Evolutionary conservation across 1,139 yeast species (phyloP), one percentile per base, ranked within the genome.

Genomic region (Blastobotrys ciferrii): DNA sequence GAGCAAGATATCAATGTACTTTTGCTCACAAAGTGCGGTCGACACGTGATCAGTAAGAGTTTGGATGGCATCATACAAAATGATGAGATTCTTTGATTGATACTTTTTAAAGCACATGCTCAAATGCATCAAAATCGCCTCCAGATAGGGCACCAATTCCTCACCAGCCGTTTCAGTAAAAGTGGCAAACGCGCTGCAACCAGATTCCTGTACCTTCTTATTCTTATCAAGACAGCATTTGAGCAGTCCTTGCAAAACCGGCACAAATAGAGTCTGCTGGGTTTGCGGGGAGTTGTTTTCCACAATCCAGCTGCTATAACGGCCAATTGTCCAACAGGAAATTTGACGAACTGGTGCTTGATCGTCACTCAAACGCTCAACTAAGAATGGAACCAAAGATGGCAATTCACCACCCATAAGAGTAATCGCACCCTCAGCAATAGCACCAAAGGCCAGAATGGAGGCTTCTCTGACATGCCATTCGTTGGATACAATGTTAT

Each of bases 381-480:
- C 91, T 54, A 92, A 74, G 62, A 84, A 91, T 36, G 96, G 96
- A 31, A 92, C 82, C 47, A 92, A 73, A 13, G 82, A 78, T 1
- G 96, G 95, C 43, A 92, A 71, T 59, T 86, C 86, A 39, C 80
- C 82, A 18, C 82, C 70, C 14, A 91, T 82, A 48, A 80, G 76
- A 49, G 84, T 87, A 48, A 84, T 74, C 59, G 95, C 89, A 58
- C 96, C 95, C 58, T 84, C 89, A 35, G 95, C 87, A 60, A 91
- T 84, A 28, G 98, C 98, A 52, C 98, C 98, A 64, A 92, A 79
- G 1, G 98, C 97, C 47, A 92, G 74, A 33, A 92, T 91, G 1
- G 97, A 83, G 1, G 97, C 95, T 65, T 92, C 98, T 53, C 97
- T 78, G 12, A 85, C 80, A 36, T 87, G 87, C 98, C 98, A 92